Conservation (phyloP, 2,329 filamentous ascomycete genomes). For the Graphilbum ipis-grandicollis region DNA sequence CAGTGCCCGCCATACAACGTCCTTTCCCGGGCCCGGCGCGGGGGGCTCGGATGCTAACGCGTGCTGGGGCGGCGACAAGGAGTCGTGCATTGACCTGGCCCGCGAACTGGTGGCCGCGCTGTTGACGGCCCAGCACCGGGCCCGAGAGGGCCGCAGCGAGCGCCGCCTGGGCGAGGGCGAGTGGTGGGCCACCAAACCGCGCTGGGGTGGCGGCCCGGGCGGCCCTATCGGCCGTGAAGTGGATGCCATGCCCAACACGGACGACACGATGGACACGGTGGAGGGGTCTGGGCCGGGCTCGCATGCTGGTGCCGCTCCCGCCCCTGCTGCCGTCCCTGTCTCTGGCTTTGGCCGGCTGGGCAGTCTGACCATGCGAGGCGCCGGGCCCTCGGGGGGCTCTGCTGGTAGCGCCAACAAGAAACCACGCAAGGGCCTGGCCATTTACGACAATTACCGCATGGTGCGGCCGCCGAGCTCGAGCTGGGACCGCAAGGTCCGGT, state of each 20-base stretch:
- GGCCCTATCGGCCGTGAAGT: conserved; percentile 46
- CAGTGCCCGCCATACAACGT: conserved; percentile 36
- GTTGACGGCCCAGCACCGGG: conserved; percentile 45
- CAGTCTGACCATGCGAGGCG: too few species aligned
- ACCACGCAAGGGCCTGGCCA: conserved; percentile 33
- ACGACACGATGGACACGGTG: conserved; percentile 27
- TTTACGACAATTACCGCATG: conserved; percentile 49
- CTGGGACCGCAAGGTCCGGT: conserved; percentile 44
- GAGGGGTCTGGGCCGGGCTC: conserved; percentile 7
- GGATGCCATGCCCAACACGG: conserved; percentile 18
- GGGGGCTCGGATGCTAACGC: too few species aligned
- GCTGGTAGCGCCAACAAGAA: conserved; percentile 22
- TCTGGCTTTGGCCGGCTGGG: too few species aligned
- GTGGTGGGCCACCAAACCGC: conserved; percentile 43
- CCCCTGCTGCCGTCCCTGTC: too few species aligned
- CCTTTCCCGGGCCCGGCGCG: conserved; percentile 20
- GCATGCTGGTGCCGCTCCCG: too few species aligned
- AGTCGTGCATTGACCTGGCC: conserved; percentile 44
- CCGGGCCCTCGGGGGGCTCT: background rate
- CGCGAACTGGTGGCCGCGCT: conserved; percentile 43
- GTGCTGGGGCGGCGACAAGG: conserved; percentile 13
- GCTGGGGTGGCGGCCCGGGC: conserved; percentile 46
- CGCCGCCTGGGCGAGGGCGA: conserved; percentile 36
- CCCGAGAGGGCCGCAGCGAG: conserved; percentile 38
- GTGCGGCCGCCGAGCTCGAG: conserved; percentile 36